Evolutionary conservation across 345 rosid species (phyloP).

Genomic region (Diplotaxis tenuifolia): DNA sequence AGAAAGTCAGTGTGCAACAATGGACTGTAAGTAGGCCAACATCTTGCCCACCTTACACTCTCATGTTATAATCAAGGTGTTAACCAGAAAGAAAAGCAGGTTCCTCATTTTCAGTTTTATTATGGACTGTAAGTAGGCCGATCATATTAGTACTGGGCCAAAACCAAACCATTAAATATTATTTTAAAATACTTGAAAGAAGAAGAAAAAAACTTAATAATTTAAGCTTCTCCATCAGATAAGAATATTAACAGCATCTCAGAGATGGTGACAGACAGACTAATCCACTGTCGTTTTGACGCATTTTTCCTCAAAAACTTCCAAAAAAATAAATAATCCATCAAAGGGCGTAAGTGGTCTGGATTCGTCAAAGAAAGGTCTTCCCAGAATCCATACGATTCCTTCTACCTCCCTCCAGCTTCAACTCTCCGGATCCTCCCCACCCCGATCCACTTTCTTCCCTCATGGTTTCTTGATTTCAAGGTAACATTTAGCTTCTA

Average conservation of each 20-base stretch:
- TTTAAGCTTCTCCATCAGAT: conserved; percentile 12
- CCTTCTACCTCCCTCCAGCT: conserved; percentile 26
- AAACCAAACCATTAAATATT: neutral
- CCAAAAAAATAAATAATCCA: neutral
- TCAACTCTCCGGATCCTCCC: conserved; percentile 37
- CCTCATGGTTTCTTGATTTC: conserved; percentile 19
- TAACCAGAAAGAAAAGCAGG: neutral
- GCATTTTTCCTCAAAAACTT: conserved; percentile 8
- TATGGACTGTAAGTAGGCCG: neutral
- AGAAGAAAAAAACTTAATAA: neutral
- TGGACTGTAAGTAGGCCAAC: no score
- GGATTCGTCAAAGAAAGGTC: conserved; percentile 37
- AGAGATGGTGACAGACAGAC: conserved; percentile 34
- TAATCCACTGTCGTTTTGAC: conserved; percentile 20
- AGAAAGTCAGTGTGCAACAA: no score
- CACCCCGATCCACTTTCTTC: conserved; percentile 23
- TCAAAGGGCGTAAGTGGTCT: conserved; percentile 29
- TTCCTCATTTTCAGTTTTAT: neutral
- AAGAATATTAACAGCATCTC: conserved; percentile 32
- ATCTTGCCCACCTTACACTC: no score
- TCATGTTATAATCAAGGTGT: neutral
- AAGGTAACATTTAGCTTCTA: conserved; percentile 21
- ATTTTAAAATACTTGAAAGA: neutral
- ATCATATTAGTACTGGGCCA: neutral
- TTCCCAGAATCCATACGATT: conserved; percentile 20